A percentile compares a stretch with the other conserved stretches of the same genome.
Evolutionary conservation across 306 rosid species (phyloP).

Genomic region (Ormosia emarginata): DNA sequence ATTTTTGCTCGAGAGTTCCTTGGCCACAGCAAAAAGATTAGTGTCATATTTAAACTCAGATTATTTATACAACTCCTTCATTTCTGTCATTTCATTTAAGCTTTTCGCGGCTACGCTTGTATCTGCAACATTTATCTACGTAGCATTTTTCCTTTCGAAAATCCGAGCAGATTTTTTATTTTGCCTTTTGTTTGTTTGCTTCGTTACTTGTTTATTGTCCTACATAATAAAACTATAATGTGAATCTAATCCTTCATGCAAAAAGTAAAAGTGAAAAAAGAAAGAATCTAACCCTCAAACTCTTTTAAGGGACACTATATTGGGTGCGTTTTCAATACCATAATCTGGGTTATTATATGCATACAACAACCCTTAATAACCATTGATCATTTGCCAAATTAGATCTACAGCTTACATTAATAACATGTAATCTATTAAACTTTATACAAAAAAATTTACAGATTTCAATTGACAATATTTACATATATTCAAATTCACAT

Average conservation of each 20-base stretch:
- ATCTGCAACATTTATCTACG: not conserved
- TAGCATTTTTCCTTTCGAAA: not conserved
- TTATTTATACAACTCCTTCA: not conserved
- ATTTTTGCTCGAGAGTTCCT: too few species aligned
- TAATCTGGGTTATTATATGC: too few species aligned
- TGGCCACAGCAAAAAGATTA: too few species aligned
- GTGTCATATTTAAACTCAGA: too few species aligned
- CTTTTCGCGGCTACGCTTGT: not conserved
- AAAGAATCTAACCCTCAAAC: slow-evolving; percentile 17
- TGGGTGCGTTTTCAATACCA: not conserved
- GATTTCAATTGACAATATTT: too few species aligned
- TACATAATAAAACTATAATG: not conserved
- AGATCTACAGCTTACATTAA: too few species aligned
- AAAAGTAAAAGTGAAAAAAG: not conserved
- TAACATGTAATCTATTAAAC: too few species aligned
- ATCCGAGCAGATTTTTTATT: not conserved
- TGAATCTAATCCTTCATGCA: slow-evolving; percentile 24
- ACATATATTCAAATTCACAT: too few species aligned
- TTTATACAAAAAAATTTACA: too few species aligned
- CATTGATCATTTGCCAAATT: too few species aligned
- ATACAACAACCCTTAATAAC: too few species aligned
- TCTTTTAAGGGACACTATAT: not conserved
- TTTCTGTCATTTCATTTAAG: not conserved
- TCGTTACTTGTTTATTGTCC: slow-evolving; percentile 15
- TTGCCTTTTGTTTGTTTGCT: slow-evolving; percentile 9